Conservation (phyloP, 2,329 filamentous ascomycete genomes). For the Macrophomina pseudophaseolina region DNA sequence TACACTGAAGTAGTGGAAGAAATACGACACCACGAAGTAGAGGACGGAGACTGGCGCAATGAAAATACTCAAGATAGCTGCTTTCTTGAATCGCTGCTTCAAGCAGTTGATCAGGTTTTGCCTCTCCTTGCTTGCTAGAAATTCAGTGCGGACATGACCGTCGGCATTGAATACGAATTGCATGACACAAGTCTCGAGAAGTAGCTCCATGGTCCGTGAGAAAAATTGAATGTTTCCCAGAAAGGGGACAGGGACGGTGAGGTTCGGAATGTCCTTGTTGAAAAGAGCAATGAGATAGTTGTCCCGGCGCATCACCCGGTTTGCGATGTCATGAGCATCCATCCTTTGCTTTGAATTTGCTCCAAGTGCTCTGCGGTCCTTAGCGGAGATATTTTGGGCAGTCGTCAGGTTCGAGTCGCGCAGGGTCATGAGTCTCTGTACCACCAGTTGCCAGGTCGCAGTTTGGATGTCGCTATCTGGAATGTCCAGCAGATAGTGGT, state of each 20-base stretch:
- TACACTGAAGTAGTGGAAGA: constrained; percentile 93
- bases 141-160: constrained; percentile 84
- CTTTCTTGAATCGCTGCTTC: constrained; percentile 77
- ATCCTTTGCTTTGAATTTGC: constrained; percentile 92
- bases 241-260: constrained; percentile 86
- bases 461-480: constrained; percentile 89
- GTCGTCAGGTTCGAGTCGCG: constrained; percentile 88
- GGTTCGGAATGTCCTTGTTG: constrained; percentile 92
- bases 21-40: constrained; percentile 85
- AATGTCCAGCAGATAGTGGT: constrained; percentile 79
- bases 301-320: constrained; percentile 92
- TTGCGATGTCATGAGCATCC: constrained; percentile 96
- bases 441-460: constrained; percentile 90
- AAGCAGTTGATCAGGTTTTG: constrained; percentile 78
- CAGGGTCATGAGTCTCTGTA: constrained; percentile 81
- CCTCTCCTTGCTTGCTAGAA: constrained; percentile 82
- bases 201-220: constrained; percentile 90
- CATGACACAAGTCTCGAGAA: constrained; percentile 84
- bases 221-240: constrained; percentile 79
- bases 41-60: constrained; percentile 86
- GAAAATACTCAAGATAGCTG: constrained; percentile 83
- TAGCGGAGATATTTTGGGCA: constrained; percentile 64
- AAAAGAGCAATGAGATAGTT: constrained; percentile 97
- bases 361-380: constrained; percentile 68
- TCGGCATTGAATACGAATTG: constrained; percentile 88